These are phyloP conservation scores for Chondrus crispus DNA, from an alignment of 23 red algal genomes.

Conservation along the genomic window DNA sequence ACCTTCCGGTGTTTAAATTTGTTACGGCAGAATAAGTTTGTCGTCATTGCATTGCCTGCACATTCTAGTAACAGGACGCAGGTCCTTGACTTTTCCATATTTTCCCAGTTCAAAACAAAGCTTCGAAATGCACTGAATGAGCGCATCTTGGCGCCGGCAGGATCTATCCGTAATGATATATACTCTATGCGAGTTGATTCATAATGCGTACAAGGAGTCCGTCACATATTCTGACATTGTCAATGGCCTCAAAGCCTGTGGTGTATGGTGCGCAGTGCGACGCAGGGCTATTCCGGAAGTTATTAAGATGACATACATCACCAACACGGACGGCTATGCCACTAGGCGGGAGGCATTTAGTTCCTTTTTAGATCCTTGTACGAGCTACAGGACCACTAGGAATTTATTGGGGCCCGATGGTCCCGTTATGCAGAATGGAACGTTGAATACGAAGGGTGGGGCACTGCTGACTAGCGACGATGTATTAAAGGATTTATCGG, in stretches of 20 bases:
- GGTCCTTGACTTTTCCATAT: constrained; percentile 5
- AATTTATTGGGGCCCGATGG: too few relatives aligned
- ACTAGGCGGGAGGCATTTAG: not conserved
- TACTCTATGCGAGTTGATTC: not conserved
- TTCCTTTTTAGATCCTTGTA: too few relatives aligned
- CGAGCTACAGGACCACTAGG: too few relatives aligned
- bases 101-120: not conserved
- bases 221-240: not conserved
- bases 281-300: not conserved
- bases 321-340: not conserved
- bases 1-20: not conserved
- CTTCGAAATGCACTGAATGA: not conserved
- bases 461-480: too few relatives aligned
- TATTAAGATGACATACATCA: not conserved
- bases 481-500: too few relatives aligned
- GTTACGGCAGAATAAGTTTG: not conserved
- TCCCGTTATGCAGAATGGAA: too few relatives aligned
- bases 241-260: not conserved
- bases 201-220: not conserved
- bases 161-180: not conserved
- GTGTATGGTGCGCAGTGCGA: not conserved
- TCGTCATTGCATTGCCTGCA: not conserved
- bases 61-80: constrained; percentile 5
- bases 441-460: too few relatives aligned
- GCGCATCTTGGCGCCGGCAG: not conserved